Base-by-base conservation (phyloP, 2,329 filamentous ascomycete genomes). In the Aureobasidium sp. region DNA sequence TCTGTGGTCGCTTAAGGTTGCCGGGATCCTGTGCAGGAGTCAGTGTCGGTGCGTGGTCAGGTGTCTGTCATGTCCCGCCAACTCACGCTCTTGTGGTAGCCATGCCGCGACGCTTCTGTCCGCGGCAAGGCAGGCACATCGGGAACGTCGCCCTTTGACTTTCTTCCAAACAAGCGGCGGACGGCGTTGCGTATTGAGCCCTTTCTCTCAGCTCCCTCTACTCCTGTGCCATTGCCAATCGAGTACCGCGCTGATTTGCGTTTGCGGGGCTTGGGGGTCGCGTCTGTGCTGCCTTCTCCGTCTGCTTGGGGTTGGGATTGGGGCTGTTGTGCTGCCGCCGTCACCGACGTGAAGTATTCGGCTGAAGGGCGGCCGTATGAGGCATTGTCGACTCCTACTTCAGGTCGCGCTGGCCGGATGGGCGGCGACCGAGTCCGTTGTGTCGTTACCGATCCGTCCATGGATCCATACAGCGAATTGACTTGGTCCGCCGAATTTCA, bases 121-220 rank as follows among this genome's bases (percentile, higher is more conserved):
- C 27, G 44, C 34, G 59, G 59, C 15, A 55, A 15, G 30, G 42
- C 50, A 7, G 50, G 50, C n/a, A 54, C 50, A 25, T 62, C 58
- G 48, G 62, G 59, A n/a, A 61, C 37, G 36, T 62, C 61, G n/a
- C 27, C 67, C 59, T 69, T 70, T 37, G 68, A 68, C 59, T 69
- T 67, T 45, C 70, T 68, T 3, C 72, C 69, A 61, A 75, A 75
- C n/a, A 75, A 69, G 62, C 67, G 69, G 29, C 71, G 69, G 36
- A 75, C 71, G 7, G 68, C 71, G 64, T 71, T 69, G 54, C 72
- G 71, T 53, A 75, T 65, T 8, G 72, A 72, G 25, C 71, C 68
- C 63, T 71, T 73, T 27, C 68, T 66, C 27, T 64, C 50, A 8
- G 29, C 11, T 1, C 48, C 59, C 9, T 49, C 37, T 15, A 21